Conservation (phyloP, 2,329 filamentous ascomycete species). For the Pseudogymnoascus sp. region DNA sequence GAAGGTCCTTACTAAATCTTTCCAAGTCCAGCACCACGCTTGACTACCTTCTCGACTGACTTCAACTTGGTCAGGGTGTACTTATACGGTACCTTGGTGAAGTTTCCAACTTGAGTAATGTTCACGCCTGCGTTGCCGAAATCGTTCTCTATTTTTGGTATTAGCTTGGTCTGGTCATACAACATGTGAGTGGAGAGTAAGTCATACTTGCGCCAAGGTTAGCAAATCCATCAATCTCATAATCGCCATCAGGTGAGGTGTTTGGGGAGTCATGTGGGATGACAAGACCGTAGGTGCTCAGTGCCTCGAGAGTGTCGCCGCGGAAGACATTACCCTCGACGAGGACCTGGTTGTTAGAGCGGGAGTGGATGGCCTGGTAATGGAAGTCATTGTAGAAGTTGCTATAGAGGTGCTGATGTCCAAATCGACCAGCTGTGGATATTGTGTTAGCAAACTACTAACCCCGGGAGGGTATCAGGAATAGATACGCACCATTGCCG, state of each 20-base stretch:
- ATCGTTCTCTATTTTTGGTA: constrained; percentile 33
- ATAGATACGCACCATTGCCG: constrained; percentile 32
- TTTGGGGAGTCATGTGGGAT: constrained; percentile 48
- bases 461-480: constrained; percentile 42
- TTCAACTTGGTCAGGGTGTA: background rate
- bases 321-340: constrained; percentile 42
- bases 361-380: constrained; percentile 41
- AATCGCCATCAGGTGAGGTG: constrained; percentile 43
- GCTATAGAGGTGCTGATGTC: constrained; percentile 41
- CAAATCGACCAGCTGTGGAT: constrained; percentile 41
- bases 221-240: constrained; percentile 45
- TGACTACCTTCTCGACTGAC: background rate
- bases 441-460: constrained; percentile 39
- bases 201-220: constrained; percentile 44
- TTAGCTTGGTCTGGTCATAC: background rate
- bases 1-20: background rate
- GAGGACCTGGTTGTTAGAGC: constrained; percentile 40
- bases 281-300: constrained; percentile 46
- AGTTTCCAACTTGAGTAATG: constrained; percentile 42
- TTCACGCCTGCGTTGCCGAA: constrained; percentile 41
- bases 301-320: constrained; percentile 39
- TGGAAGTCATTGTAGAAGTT: constrained; percentile 40
- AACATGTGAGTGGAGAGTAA: background rate
- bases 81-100: constrained; percentile 32
- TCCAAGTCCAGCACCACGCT: background rate